Base-by-base conservation (phyloP, 176 grass and related monocot genomes). In the Bolboschoenus planiculmis region DNA sequence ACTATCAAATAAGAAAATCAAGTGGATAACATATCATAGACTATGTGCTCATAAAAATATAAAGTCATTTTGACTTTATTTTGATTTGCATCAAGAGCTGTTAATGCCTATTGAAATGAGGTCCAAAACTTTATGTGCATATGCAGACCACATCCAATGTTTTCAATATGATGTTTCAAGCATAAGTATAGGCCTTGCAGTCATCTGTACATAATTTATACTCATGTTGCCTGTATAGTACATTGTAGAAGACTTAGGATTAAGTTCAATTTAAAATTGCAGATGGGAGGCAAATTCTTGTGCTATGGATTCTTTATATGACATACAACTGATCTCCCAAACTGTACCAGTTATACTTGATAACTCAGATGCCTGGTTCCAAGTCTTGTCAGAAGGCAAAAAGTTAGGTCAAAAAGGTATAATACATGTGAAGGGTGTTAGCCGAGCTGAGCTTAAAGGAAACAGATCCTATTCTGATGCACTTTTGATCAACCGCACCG, bases 261-360 rank as follows among this genome's bases (percentile, higher is more conserved):
- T 48, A 56, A 61, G 13, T 18, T 81, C 74, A 48, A 58, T 30
- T 74, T 63, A 31, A 42, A 78, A 29, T 64, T 81, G 66, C 82
- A 93, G 92, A 62, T 99, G 92, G 92, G 82, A 89, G 82, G 75
- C 80, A 29, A 87, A 81, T 83, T 95, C 83, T 78, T 95, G 91
- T 87, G 86, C 89, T 34, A 91, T 93, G 89, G 96, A 95, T 58
- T 99, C 92, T 36, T 78, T 95, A 20, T 99, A 99, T 83, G 96
- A 99, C 73, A 78, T 95, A 20, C 87, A 93, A 60, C 86, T 99
- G 53, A 91, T 99, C 79, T 95, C 96, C 73, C 88, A 84, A 72
- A 90, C 64, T 18, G 83, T 95, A 36, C 91, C 91, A 39, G 89
- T 95, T 30, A 80, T 95, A 88, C 79, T 95, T 89, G 96, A 99